Conservation (phyloP, 345 rosid genomes). For the Hibiscus syriacus region DNA sequence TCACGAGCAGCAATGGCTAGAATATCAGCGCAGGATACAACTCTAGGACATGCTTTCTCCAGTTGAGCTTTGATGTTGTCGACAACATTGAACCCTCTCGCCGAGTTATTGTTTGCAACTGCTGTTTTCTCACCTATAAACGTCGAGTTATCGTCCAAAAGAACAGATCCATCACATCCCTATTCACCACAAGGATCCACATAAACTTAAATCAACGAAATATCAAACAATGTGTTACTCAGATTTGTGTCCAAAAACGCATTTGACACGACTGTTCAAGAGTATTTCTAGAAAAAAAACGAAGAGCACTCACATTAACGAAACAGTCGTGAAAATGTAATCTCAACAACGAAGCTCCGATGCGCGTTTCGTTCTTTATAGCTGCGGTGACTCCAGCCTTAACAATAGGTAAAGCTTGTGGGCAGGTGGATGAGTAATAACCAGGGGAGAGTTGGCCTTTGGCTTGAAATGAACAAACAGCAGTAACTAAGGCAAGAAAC, state of each 20-base stretch:
- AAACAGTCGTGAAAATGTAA: constrained; percentile 37
- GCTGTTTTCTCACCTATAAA: constrained; percentile 54
- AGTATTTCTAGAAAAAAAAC: neutral
- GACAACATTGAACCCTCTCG: constrained; percentile 36
- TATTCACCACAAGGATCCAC: neutral
- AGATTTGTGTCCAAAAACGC: too few species aligned
- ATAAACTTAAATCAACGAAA: neutral
- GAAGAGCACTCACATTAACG: constrained; percentile 28
- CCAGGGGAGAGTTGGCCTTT: constrained; percentile 19
- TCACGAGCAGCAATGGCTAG: constrained; percentile 44
- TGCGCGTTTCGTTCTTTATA: constrained; percentile 19
- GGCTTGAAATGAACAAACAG: neutral
- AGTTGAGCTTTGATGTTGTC: constrained; percentile 36
- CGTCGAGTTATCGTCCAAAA: constrained; percentile 36
- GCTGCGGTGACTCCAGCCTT: constrained; percentile 14
- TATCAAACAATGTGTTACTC: neutral
- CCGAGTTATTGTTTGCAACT: constrained; percentile 32
- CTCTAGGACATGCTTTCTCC: constrained; percentile 39
- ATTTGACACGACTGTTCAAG: too few species aligned
- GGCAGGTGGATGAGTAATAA: constrained; percentile 26
- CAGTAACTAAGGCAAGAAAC: neutral
- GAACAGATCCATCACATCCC: constrained; percentile 56
- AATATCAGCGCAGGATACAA: constrained; percentile 52
- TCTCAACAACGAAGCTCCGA: constrained; percentile 29
- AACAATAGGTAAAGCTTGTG: constrained; percentile 21